These are phyloP conservation scores for Diophrys sp. DNA, from an alignment of 73 alveolate genomes.

Conservation along the genomic window DNA sequence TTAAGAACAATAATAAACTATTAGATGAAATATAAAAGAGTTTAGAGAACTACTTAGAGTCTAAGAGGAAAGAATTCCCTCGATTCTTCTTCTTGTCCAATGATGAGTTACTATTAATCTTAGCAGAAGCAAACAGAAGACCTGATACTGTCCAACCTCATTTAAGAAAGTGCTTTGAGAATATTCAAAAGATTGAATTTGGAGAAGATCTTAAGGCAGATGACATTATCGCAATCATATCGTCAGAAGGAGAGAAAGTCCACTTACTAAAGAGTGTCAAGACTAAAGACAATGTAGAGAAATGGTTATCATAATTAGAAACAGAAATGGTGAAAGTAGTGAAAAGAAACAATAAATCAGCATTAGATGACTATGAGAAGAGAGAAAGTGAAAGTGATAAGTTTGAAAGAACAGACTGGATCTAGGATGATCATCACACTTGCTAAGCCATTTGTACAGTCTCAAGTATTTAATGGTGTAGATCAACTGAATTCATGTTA, in stretches of 20 bases:
- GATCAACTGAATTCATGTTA: constrained; percentile 75
- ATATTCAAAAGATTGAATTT: constrained; percentile 80
- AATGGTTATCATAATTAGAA: constrained; percentile 89
- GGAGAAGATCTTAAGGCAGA: constrained; percentile 70
- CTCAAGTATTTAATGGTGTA: constrained; percentile 84
- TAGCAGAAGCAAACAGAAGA: constrained; percentile 67
- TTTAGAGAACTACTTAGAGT: constrained; percentile 87
- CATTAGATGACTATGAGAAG: constrained; percentile 73
- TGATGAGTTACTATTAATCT: too few species aligned
- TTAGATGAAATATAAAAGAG: constrained; percentile 94
- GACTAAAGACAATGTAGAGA: constrained; percentile 92
- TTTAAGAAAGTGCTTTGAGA: constrained; percentile 94
- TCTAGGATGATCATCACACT: constrained; percentile 65
- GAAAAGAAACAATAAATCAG: constrained; percentile 73
- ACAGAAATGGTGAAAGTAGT: constrained; percentile 81
- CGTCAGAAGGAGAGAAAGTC: constrained; percentile 94
- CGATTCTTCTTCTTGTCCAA: too few species aligned
- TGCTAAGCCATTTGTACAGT: constrained; percentile 81
- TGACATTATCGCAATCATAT: constrained; percentile 87
- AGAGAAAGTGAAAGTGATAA: constrained; percentile 57
- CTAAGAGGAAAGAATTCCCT: constrained; percentile 35
- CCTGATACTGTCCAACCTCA: constrained; percentile 95
- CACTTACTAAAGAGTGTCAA: constrained; percentile 76
- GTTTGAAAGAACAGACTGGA: constrained; percentile 80
- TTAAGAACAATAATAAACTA: constrained; percentile 75